Base-by-base conservation (phyloP, 1,284 basidiomycete genomes). In the Pulveroboletus sp. region DNA sequence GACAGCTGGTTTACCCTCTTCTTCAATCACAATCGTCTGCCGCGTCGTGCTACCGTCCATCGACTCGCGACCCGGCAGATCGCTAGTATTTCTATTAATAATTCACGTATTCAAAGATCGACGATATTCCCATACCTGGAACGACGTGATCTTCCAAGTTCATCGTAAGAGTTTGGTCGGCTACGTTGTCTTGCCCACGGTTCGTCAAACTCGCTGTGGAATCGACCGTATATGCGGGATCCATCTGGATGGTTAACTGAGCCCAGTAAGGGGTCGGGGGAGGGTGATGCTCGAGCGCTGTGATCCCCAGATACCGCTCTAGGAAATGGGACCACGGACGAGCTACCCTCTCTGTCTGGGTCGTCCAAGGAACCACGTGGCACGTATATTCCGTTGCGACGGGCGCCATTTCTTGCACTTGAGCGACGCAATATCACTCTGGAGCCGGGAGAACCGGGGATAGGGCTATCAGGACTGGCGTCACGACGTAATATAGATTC, bases 21-120 rank as follows among this genome's bases (percentile, higher is more conserved):
- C 93, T 60, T 79, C 77, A 50, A 97, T 83, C 46, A 94, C 82
- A 39, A 98, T 76, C 43, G 88, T 85, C 74, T 89, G 88, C 48
- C 88, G 76, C 33, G 83, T 78, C n/a, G 78, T 78, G 65, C 81
- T 82, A 17, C 83, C 83, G 63, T 86, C 82, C 64, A 82, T 75
- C 39, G 83, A 82, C 61, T 85, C 79, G 36, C 84, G 76, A 54
- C 76, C 71, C 64, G 82, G 70, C 56, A 89, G 68, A 69, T 91
- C 89, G 70, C 85, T 89, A 41, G 81, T 80, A 66, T 79, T 83
- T 29, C 79, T 76, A 59, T 82, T 78, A 29, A 29, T 29, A 29
- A 57, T 74, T 75, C 37, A 79, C 77, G 21, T 71, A 75, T 36
- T 73, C 82, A 80, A 39, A 86, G 69, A 70, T 84, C 84, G 48